A percentile compares a stretch with the other conserved stretches of the same genome.
Conservation (phyloP, 768 basidiomycete species). For the Pholiota molesta region DNA sequence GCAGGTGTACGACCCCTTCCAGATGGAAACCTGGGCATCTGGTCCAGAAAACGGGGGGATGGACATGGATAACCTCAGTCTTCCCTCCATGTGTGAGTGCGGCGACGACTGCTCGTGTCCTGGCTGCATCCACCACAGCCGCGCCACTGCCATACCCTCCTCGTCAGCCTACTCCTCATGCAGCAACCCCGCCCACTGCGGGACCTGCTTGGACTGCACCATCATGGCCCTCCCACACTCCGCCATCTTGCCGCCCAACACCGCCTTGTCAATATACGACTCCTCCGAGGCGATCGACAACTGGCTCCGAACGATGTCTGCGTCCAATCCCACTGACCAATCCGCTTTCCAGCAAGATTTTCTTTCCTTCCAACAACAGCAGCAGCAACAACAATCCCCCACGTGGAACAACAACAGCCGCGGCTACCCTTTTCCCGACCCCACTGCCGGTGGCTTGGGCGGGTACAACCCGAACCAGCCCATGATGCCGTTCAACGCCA, state of each 20-base stretch:
- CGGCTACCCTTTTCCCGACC: neutral
- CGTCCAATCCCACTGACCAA: slow-evolving; percentile 13
- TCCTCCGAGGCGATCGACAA: slow-evolving; percentile 57
- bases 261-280: slow-evolving; percentile 43
- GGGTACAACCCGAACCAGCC: slow-evolving; percentile 3
- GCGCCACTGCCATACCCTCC: slow-evolving; percentile 30
- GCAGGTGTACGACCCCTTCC: slow-evolving; percentile 28
- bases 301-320: slow-evolving; percentile 60
- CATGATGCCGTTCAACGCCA: neutral
- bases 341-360: slow-evolving; percentile 14
- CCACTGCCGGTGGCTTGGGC: neutral
- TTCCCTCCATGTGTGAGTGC: slow-evolving; percentile 61
- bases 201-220: slow-evolving; percentile 65
- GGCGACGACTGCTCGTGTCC: slow-evolving; percentile 66
- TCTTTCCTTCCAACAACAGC: slow-evolving; percentile 18
- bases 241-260: slow-evolving; percentile 41
- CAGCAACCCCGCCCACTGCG: slow-evolving; percentile 38
- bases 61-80: slow-evolving; percentile 25
- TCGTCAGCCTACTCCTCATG: slow-evolving; percentile 41
- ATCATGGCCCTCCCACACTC: slow-evolving; percentile 52
- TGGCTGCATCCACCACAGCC: slow-evolving; percentile 62
- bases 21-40: slow-evolving; percentile 33
- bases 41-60: slow-evolving; percentile 21
- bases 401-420: neutral
- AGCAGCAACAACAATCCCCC: slow-evolving; percentile 6